Evolutionary conservation across 2,329 filamentous ascomycete genomes (phyloP), one percentile per base, ranked within the genome.

Genomic region (Zarea fungicola): DNA sequence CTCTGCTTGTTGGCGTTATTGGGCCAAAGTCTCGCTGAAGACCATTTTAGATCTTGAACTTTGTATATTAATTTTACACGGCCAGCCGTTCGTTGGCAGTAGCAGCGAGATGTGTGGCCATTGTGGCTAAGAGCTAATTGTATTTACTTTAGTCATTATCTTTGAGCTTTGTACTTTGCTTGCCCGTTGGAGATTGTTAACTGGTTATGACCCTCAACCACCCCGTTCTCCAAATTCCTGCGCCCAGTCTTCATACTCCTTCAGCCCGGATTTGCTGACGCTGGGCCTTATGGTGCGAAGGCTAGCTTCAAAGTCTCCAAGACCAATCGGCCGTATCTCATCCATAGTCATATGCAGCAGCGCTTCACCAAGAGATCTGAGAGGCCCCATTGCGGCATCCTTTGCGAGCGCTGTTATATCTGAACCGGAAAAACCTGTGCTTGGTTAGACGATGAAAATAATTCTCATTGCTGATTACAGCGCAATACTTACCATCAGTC

Each of bases 321-420:
- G 79, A 46, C 79, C 78, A 52, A 99, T 97, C 1, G 91, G 85
- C 11, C 91, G 78, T 57, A 99, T 97, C 57, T 97, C 83, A 53
- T 99, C 93, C 80, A 93, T 95, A 0, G 86, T 87, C 76, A 95
- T 97, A 56, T 88, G 84, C 28, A 99, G 75, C 25, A 99, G 72
- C 34, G 87, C 89, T 64, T 97, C 93, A 22, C 93, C 93, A 3
- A 97, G 74, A 46, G 89, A 92, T 26, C 93, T 81, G 11, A 99
- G 73, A 1, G 93, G 93, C 0, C 93, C 92, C 93, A 99, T 99
- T 3, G 93, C 93, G 8, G 93, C 93, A 63, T 99, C 93, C 68
- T 99, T 99, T 7, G 93, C 93, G 8, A 99, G 74, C 1, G 93
- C 91, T 19, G 93, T 97, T 56, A 99, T 96, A 61, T 99, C 93